Evolutionary conservation across 306 rosid species (phyloP), one percentile per base, ranked within the genome.

Genomic region (Fragaria iinumae): DNA sequence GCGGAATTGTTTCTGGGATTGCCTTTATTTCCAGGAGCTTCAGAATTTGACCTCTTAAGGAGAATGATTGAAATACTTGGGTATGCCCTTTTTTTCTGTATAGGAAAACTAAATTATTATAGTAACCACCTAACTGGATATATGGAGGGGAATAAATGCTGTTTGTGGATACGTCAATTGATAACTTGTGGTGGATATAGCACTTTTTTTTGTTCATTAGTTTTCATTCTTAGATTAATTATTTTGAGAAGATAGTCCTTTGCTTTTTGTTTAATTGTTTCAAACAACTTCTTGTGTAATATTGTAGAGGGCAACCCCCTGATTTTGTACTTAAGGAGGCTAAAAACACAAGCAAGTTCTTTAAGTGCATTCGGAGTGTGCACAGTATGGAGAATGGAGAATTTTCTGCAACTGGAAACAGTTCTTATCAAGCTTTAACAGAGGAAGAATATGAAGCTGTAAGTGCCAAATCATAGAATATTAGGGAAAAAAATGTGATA

Each of bases 11-110:
- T 96, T 83, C 91, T 92, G 55, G 99, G 99, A 50, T 86, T 96
- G 83, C 99, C 99, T 47, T 86, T 96, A 80, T 96, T 96, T 79
- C 99, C 99, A 2, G 99, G 99, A 77, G 97, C 99, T 83, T 96
- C 99, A 32, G 99, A 96, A 81, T 96, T 92, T 79, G 99, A 96
- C 88, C 97, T 96, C 62, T 79, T 89, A 72, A 84, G 89, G 86
- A 87, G 99, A 84, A 96, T 96, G 99, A 83, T 96, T 80, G 91
- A 87, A 85, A 91, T 96, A 76, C 93, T 96, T 62, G 99, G 98
- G 99, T 92, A 92, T 83, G 93, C 80, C 66, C 72, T 70, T 80
- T 72, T 73, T 66, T 72, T 77, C 78, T 62, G 39, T 27, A 13
- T 14, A 60, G 67, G 67, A 4, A 11, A 60, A 60, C 67, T 60